These are phyloP conservation scores for Mollisia scopiformis DNA, from an alignment of 2,329 filamentous ascomycete genomes.

Conservation along the genomic window DNA sequence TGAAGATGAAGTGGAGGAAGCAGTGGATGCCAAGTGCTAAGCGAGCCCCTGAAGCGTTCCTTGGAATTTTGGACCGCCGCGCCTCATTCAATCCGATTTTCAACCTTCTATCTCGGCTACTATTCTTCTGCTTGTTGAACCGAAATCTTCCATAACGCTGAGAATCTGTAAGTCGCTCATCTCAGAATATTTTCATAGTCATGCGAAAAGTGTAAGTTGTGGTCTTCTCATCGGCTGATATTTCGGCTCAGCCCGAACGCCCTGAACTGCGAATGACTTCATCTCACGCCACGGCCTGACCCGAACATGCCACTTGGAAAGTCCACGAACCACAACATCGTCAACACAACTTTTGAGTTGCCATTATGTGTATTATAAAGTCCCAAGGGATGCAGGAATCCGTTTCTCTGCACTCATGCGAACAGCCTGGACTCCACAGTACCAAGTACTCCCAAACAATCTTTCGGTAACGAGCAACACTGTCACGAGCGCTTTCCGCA, in stretches of 20 bases:
- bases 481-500: neutral
- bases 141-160: neutral
- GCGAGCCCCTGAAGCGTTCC: neutral
- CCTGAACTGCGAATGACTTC: neutral
- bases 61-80: neutral
- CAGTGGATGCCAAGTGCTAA: neutral
- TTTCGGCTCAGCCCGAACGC: neutral
- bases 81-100: neutral
- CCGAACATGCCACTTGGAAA: neutral
- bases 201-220: neutral
- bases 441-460: neutral
- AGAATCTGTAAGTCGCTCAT: neutral
- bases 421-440: neutral
- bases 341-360: neutral
- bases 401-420: neutral
- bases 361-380: neutral
- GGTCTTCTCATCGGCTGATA: neutral
- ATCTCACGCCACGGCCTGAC: neutral
- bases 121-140: neutral
- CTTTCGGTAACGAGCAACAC: neutral
- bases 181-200: neutral
- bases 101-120: neutral
- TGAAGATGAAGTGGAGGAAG: too few species aligned
- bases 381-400: neutral
- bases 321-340: neutral